These are phyloP conservation scores for Mycena galericulata DNA, from an alignment of 768 basidiomycete genomes.

Conservation along the genomic window DNA sequence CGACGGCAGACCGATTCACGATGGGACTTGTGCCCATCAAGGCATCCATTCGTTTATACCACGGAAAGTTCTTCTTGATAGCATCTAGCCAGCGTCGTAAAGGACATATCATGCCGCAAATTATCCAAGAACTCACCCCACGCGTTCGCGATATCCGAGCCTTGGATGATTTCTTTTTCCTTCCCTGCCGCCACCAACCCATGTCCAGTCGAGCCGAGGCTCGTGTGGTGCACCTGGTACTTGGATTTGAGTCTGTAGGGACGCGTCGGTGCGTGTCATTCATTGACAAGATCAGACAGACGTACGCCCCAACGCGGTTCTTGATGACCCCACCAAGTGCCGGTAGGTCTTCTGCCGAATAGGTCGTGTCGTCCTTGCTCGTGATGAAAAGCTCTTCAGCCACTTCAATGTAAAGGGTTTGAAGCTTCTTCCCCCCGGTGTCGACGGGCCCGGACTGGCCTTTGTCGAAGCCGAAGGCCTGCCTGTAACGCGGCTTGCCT, in stretches of 20 bases:
- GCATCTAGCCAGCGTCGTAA: slow-evolving; percentile 24
- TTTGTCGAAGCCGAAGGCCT: no score
- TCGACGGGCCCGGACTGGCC: no score
- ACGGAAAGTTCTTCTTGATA: slow-evolving; percentile 39
- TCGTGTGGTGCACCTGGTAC: not conserved
- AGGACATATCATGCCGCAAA: not conserved
- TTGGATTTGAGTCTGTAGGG: not conserved
- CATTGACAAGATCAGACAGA: not conserved
- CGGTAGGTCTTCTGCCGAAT: not conserved
- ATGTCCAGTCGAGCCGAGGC: not conserved
- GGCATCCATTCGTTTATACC: slow-evolving; percentile 39
- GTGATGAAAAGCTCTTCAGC: not conserved
- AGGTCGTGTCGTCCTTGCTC: not conserved
- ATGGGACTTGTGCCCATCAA: slow-evolving; percentile 38
- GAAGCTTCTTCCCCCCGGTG: no score
- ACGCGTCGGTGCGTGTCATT: not conserved
- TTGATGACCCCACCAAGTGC: not conserved
- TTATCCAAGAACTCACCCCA: not conserved
- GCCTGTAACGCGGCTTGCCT: not conserved
- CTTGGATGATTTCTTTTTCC: not conserved
- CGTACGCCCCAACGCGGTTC: not conserved
- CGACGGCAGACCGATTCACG: slow-evolving; percentile 33
- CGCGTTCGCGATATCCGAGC: not conserved
- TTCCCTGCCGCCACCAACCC: not conserved
- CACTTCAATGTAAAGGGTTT: not conserved